Evolutionary conservation across 768 basidiomycete genomes (phyloP).

Genomic region (Mycena rebaudengoi): DNA sequence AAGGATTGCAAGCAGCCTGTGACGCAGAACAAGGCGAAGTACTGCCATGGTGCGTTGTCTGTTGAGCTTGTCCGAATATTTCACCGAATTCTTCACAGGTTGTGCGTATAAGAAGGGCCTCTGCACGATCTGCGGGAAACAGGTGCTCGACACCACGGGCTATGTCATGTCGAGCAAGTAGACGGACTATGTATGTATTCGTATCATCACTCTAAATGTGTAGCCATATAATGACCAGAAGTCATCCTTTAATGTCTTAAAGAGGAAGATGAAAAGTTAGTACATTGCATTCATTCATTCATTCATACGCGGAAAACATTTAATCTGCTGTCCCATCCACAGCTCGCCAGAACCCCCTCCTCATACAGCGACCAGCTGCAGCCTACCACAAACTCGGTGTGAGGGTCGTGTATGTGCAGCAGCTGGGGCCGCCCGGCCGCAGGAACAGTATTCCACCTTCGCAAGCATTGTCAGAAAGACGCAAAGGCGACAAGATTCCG

Average conservation of each 20-base stretch:
- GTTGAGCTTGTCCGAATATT: constrained; percentile 10
- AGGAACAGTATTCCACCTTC: constrained; percentile 80
- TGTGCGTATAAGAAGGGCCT: constrained; percentile 90
- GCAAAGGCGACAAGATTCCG: constrained; percentile 7
- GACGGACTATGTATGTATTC: constrained; percentile 23
- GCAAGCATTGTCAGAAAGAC: constrained; percentile 9
- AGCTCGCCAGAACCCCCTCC: constrained; percentile 86
- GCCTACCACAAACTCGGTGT: constrained; percentile 95
- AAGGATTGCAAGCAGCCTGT: constrained; percentile 87
- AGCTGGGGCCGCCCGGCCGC: constrained; percentile 58
- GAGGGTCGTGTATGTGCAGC: constrained; percentile 80
- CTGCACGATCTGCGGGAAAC: constrained; percentile 88
- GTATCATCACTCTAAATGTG: constrained; percentile 12
- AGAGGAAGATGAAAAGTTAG: too few species aligned
- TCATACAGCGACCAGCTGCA: constrained; percentile 94
- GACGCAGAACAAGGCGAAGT: constrained; percentile 89
- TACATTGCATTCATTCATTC: constrained; percentile 29
- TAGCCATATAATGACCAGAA: too few species aligned
- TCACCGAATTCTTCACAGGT: constrained; percentile 52
- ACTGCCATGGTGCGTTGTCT: constrained; percentile 77
- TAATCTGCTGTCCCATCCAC: constrained; percentile 90
- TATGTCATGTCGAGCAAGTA: constrained; percentile 89
- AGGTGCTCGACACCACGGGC: constrained; percentile 83
- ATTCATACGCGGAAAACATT: constrained; percentile 72
- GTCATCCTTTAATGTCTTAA: too few species aligned